Conservation (phyloP, 2,329 filamentous ascomycete species). For the Hortaea sp. region DNA sequence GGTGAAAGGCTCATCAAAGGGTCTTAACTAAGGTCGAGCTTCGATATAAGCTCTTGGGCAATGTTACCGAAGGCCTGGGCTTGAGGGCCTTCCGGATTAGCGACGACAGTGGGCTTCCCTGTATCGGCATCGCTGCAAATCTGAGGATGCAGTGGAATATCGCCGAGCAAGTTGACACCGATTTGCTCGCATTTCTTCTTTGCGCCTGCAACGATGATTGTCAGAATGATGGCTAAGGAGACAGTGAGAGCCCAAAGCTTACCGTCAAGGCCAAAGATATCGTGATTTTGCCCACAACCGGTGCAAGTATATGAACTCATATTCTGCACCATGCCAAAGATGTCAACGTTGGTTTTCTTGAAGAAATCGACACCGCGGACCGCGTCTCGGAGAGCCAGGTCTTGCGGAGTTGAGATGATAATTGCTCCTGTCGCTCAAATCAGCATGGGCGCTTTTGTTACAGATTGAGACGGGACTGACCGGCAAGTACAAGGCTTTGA, state of each 20-base stretch:
- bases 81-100: slow-evolving; percentile 66
- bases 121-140: slow-evolving; percentile 82
- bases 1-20: too few relatives aligned
- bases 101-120: slow-evolving; percentile 82
- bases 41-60: neutral
- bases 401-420: slow-evolving; percentile 88
- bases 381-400: slow-evolving; percentile 83
- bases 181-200: slow-evolving; percentile 59
- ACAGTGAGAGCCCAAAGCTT: neutral
- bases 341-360: slow-evolving; percentile 67
- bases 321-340: slow-evolving; percentile 83
- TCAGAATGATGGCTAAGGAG: too few relatives aligned
- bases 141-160: slow-evolving; percentile 75
- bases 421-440: slow-evolving; percentile 49
- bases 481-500: slow-evolving; percentile 83
- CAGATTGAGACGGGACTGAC: slow-evolving; percentile 29
- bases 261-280: slow-evolving; percentile 29
- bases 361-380: slow-evolving; percentile 91
- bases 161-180: slow-evolving; percentile 69
- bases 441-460: too few relatives aligned
- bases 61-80: slow-evolving; percentile 53
- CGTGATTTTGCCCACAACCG: slow-evolving; percentile 32
- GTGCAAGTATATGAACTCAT: slow-evolving; percentile 81
- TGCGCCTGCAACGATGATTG: slow-evolving; percentile 42
- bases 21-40: too few relatives aligned